Base-by-base conservation (phyloP, 1,284 basidiomycete species). In the Chalciporus piperatoides region DNA sequence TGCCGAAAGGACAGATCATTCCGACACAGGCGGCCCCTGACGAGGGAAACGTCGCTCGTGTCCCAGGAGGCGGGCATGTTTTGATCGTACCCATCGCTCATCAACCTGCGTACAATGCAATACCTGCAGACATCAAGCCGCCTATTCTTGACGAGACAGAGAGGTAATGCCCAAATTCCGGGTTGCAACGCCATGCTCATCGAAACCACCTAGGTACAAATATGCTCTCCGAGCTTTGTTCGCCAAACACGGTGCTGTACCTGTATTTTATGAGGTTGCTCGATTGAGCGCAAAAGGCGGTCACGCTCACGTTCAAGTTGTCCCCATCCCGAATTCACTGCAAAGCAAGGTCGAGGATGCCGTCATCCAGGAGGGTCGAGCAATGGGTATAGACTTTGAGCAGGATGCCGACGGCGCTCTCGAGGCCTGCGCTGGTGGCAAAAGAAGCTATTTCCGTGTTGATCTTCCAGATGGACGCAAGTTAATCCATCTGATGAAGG, bases 41-140 rank as follows among this genome's bases (percentile, higher is more conserved):
- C 8, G 69, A 72, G 28, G 63, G 64, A 43, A 67, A 62, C 7
- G 56, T 71, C 57, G 55, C 72, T 53, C 65, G 72, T 40, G 85
- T 97, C 12, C 94, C 94, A 0, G 94, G 94, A 15, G 95, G 94
- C 17, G 94, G 95, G 0, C 95, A 98, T 65, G 86, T 95, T 39
- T 78, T 97, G 41, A 90, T 94, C 56, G 84, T 95, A 12, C 90
- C 90, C 33, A 93, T 94, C 44, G 73, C 76, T 6, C 80, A 82
- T 62, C 80, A 80, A 54, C 80, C 80, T n/a, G 80, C 81, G 0
- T 80, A 72, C 55, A 73, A 71, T 36, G 74, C 82, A 15, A 82
- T 97, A 44, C 90, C 93, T 0, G 64, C 79, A 0, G 90, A 93
- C 52, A 76, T 94, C 32, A 79, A 84, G 0, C 73, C 75, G 8